phyloP scores from a whole-genome alignment of 2,329 filamentous ascomycete genomes.

The Penicillium corylophilum region DNA sequence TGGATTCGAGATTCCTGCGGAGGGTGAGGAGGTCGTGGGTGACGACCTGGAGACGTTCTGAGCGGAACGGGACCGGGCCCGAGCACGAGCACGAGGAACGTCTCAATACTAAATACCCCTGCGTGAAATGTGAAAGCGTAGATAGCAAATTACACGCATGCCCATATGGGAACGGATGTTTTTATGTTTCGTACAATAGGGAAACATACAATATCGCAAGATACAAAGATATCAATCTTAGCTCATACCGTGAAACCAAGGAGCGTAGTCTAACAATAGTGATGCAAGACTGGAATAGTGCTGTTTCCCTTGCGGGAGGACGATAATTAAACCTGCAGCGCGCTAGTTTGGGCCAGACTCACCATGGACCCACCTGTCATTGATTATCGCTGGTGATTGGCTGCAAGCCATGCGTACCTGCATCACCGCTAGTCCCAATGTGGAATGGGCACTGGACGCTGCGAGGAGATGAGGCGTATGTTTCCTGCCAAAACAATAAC shows the following conservation, averaged over 20 bases:
- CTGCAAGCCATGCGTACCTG: conserved; percentile 15
- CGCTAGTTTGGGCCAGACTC: conserved; percentile 18
- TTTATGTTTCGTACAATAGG: neutral
- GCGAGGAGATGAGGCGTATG: neutral
- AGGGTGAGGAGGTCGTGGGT: conserved; percentile 58
- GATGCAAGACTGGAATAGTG: neutral
- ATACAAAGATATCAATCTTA: neutral
- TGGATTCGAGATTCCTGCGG: conserved; percentile 77
- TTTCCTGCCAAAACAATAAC: neutral
- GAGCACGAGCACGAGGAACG: conserved; percentile 7
- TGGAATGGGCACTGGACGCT: neutral
- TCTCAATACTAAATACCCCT: conserved; percentile 25
- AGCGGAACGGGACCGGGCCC: conserved; percentile 5
- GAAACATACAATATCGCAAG: too few species aligned
- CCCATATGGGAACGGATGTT: neutral
- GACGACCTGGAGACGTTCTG: conserved; percentile 45
- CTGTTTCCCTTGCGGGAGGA: neutral
- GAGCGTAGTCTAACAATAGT: neutral
- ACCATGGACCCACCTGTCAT: conserved; percentile 12
- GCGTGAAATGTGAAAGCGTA: conserved; percentile 8
- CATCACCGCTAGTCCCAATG: conserved; percentile 5
- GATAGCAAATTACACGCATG: conserved; percentile 6
- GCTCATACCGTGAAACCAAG: neutral
- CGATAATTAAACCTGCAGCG: conserved; percentile 24
- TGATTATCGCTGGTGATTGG: conserved; percentile 5